phyloP scores from a whole-genome alignment of 495 filamentous ascomycete genomes.

The Penicillium silybi region DNA sequence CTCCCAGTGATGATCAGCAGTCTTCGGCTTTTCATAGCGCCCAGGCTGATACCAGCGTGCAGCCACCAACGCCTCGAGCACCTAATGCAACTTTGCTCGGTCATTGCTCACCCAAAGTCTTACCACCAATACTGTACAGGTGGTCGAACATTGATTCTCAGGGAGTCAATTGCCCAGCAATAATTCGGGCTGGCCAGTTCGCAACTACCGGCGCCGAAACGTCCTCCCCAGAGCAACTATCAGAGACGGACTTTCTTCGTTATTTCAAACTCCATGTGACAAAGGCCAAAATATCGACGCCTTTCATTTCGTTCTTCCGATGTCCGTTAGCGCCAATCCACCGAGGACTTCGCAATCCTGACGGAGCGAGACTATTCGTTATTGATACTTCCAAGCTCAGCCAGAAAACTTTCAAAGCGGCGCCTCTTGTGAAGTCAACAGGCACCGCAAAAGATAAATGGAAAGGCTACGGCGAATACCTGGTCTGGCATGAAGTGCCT shows the following conservation, averaged over 20 bases:
- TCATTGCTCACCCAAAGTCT: neutral
- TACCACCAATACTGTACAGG: constrained; percentile 30
- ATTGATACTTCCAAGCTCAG: constrained; percentile 29
- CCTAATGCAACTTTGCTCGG: neutral
- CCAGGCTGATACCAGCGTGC: neutral
- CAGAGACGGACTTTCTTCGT: constrained; percentile 12
- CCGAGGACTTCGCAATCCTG: constrained; percentile 20
- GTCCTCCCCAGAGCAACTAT: constrained; percentile 14
- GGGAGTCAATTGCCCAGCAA: constrained; percentile 24
- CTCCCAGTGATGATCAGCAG: neutral
- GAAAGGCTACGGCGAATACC: constrained; percentile 30
- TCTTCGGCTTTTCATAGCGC: neutral
- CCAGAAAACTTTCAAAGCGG: constrained; percentile 22
- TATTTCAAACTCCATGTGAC: constrained; percentile 25
- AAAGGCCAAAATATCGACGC: constrained; percentile 9
- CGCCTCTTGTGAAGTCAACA: constrained; percentile 15
- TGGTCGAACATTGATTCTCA: constrained; percentile 34
- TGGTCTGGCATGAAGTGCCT: constrained; percentile 29
- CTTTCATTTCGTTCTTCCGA: constrained; percentile 33
- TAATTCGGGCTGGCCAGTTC: constrained; percentile 28
- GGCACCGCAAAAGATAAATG: constrained; percentile 17
- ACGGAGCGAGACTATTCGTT: constrained; percentile 25
- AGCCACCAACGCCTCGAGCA: neutral
- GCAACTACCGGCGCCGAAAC: neutral
- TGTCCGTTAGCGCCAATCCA: constrained; percentile 32